Evolutionary conservation across 2,329 filamentous ascomycete genomes (phyloP), one percentile per base, ranked within the genome.

Genomic region (Ilyonectria mors-panacis): DNA sequence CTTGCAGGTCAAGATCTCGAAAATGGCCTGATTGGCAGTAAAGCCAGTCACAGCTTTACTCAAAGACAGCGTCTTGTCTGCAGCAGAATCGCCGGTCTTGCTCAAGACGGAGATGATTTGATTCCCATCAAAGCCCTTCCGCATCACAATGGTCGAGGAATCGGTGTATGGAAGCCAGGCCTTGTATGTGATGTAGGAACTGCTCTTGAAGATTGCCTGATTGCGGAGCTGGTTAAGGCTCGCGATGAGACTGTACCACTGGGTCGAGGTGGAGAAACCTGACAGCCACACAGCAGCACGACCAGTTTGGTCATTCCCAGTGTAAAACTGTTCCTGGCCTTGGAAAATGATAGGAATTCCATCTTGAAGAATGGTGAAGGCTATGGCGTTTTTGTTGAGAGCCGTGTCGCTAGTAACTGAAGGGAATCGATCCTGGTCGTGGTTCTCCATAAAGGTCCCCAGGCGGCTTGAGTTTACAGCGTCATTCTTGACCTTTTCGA

Each of bases 381-480:
- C 65, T 6, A 70, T 67, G 48, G 67, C 67, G 19, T 70, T 70
- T 23, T 54, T 59, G 58, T 62, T 70, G 42, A 70, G 67, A 4
- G 67, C 50, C 6, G 54, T 67, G 53, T 70, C 67, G 19, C 53
- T 63, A 13, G 67, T 70, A 30, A 70, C 35, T 6, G 60, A 39
- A 6, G 67, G 67, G 48, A 67, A 70, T 21, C 67, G 65, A 3
- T 53, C 37, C 30, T 70, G 67, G 12, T 70, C 67, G n/a, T 70
- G 67, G 54, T 67, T 70, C 56, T 70, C 67, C 65, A 70, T 67
- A 30, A 70, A 70, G 2, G 64, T 55, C 10, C 67, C 67, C 42
- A 70, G 28, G 17, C 45, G 65, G 42, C 67, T 70, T n/a, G 67
- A 62, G 67, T 70, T 67, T 53, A 65, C 61, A 17, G 67, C 65